These are phyloP conservation scores for Penstemon davidsonii DNA, from an alignment of 257 asterid genomes.

Conservation along the genomic window DNA sequence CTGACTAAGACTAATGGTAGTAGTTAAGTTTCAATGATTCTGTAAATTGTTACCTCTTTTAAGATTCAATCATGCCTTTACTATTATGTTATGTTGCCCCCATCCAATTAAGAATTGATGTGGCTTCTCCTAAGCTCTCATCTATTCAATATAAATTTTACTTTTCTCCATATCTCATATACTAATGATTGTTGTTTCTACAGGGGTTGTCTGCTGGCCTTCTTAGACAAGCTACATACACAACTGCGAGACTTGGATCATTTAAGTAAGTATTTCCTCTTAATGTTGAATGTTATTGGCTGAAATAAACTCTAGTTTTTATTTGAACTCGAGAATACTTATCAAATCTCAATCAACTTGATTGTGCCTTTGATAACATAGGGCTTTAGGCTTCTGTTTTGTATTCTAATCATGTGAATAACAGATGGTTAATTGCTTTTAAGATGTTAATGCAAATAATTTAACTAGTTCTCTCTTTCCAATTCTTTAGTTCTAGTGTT, in stretches of 20 bases:
- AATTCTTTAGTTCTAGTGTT: neutral
- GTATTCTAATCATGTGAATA: neutral
- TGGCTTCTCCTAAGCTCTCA: neutral
- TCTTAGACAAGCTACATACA: conserved; percentile 94
- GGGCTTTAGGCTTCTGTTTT: neutral
- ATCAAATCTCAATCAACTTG: neutral
- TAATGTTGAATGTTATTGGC: neutral
- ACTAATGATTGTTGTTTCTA: conserved; percentile 20
- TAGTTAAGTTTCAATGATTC: neutral
- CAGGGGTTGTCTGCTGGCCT: conserved; percentile 98
- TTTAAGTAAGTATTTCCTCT: conserved; percentile 54
- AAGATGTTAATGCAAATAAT: neutral
- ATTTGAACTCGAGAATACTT: neutral
- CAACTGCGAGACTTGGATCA: conserved; percentile 95
- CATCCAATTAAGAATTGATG: neutral
- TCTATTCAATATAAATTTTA: neutral
- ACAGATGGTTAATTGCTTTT: neutral
- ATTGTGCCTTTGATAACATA: conserved; percentile 12
- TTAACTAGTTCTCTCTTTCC: neutral
- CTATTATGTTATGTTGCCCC: neutral
- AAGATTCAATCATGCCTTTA: neutral
- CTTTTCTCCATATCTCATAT: neutral
- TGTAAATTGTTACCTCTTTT: neutral
- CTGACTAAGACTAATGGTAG: neutral
- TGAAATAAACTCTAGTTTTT: neutral